A percentile compares a stretch with the other conserved stretches of the same genome.
Evolutionary conservation across 1,284 basidiomycete species (phyloP).

Genomic region (Mycena sp.): DNA sequence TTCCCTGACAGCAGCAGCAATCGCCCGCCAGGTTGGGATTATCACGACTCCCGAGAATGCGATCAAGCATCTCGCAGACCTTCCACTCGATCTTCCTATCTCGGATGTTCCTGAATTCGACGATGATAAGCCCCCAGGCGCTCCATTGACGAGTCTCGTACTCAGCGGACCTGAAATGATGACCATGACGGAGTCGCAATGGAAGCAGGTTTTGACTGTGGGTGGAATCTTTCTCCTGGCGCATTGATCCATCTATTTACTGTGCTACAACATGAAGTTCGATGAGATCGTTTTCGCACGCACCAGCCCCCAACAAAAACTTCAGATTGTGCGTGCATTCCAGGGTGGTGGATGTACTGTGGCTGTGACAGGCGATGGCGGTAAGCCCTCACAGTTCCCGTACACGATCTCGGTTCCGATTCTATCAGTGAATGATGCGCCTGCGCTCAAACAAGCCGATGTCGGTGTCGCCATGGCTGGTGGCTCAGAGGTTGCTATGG

Average conservation of each 20-base stretch:
- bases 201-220: constrained; percentile 81
- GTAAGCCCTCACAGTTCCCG: constrained; percentile 34
- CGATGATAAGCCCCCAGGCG: constrained; percentile 36
- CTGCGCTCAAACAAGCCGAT: constrained; percentile 96
- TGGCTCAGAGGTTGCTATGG: constrained; percentile 94
- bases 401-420: not conserved
- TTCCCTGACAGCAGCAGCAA: constrained; percentile 61
- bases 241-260: no score
- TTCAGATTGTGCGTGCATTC: constrained; percentile 96
- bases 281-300: constrained; percentile 90
- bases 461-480: constrained; percentile 98
- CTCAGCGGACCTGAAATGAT: constrained; percentile 92
- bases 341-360: constrained; percentile 90
- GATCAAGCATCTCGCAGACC: constrained; percentile 50
- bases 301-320: constrained; percentile 96
- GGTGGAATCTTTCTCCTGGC: constrained; percentile 4
- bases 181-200: constrained; percentile 79
- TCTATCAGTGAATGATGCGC: constrained; percentile 90
- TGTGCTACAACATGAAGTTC: constrained; percentile 14
- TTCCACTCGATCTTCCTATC: constrained; percentile 37
- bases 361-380: constrained; percentile 97
- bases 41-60: constrained; percentile 51
- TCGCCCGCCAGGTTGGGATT: constrained; percentile 66
- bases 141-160: constrained; percentile 49
- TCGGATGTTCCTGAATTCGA: constrained; percentile 35